Base-by-base conservation (phyloP, 768 basidiomycete species). In the Boletus speciosus region DNA sequence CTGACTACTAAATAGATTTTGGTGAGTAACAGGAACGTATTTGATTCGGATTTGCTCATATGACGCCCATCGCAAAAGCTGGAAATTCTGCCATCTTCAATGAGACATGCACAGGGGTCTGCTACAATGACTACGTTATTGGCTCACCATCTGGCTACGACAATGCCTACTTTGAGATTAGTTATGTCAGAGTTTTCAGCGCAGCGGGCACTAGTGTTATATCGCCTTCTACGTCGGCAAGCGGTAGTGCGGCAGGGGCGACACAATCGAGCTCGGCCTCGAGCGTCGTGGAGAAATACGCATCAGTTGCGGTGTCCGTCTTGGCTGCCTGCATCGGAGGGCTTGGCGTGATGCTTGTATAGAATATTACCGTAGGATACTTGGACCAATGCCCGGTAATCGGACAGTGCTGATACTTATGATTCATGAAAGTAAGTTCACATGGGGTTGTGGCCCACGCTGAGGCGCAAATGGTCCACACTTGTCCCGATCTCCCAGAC, bases 151-250 rank as follows among this genome's bases (percentile, higher is more conserved):
- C 81, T 16, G 78, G 77, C 60, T 90, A 84, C 68, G 76, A 81
- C 64, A 76, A 74, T 32, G 86, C 86, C 1, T 87, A 84, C 72
- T 93, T 90, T 60, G 88, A 91, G 65, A 77, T 92, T 49, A 75
- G 78, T 14, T 82, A 76, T 29, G 74, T 88, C 54, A 76, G 78
- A 43, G 71, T 85, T 14, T 85, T 72, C 60, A 71, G 77, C 49
- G 56, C 66, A 4, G 51, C 56, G 21, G 72, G 71, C 27, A 65
- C 57, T 56, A 68, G 66, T 1, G 39, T 62, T 15, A 47, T 70
- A 10, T 55, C 67, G 14, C 51, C 68, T 16, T 58, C 68, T 6
- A 54, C 41, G 14, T 63, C 65, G 21, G 52, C 37, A 21, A 61
- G 49, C 6, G 64, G 64, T 27, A 47, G 54, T 37, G 47, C 52